phyloP scores from a whole-genome alignment of 129 eudicot species.

The Saposhnikovia divaricata region DNA sequence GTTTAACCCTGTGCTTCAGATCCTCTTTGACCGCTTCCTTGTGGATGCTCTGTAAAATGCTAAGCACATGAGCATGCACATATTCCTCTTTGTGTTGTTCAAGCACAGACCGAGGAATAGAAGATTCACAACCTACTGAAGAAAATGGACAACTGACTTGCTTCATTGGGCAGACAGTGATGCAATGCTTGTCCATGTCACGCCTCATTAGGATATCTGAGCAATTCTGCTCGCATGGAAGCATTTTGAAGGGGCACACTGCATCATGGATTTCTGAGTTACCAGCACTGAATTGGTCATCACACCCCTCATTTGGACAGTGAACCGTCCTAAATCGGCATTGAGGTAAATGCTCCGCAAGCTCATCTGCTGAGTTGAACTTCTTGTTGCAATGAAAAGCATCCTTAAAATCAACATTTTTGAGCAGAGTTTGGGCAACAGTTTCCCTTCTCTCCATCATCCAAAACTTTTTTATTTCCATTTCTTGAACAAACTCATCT shows the following conservation, averaged over 20 bases:
- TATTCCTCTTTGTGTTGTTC: conserved; percentile 49
- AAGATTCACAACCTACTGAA: conserved; percentile 55
- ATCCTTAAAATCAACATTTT: conserved; percentile 70
- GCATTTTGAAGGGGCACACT: conserved; percentile 75
- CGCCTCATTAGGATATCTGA: conserved; percentile 63
- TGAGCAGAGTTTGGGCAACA: conserved; percentile 53
- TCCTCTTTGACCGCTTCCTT: conserved; percentile 47
- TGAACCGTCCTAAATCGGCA: conserved; percentile 60
- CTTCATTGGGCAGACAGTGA: conserved; percentile 86
- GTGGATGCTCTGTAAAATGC: conserved; percentile 38
- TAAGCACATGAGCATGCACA: conserved; percentile 47
- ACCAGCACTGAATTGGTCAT: conserved; percentile 60
- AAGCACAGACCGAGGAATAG: conserved; percentile 49
- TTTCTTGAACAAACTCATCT: conserved; percentile 83
- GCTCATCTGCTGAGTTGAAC: conserved; percentile 48
- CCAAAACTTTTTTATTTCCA: conserved; percentile 91
- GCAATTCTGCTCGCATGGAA: conserved; percentile 88
- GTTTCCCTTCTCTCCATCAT: conserved; percentile 56
- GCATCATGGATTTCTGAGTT: conserved; percentile 66
- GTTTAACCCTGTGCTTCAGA: conserved; percentile 47
- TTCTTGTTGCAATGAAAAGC: conserved; percentile 53
- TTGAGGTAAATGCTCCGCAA: conserved; percentile 36
- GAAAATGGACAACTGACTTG: conserved; percentile 72
- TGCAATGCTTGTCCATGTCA: conserved; percentile 94
- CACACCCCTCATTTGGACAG: conserved; percentile 73